These are phyloP conservation scores for Cucumis hystrix DNA, from an alignment of 306 rosid genomes.

Conservation along the genomic window DNA sequence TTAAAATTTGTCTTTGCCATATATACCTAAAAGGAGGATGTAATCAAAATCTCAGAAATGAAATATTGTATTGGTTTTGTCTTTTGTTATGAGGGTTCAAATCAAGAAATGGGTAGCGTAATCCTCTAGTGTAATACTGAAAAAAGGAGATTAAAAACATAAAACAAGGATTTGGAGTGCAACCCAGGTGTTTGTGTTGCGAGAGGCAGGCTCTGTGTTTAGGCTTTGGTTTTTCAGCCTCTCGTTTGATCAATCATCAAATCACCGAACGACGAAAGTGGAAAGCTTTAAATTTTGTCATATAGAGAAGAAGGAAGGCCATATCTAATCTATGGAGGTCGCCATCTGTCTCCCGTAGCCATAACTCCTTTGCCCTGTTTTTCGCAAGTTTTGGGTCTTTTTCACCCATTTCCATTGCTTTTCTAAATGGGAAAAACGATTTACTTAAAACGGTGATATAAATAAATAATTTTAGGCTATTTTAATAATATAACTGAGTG, in stretches of 20 bases:
- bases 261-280: neutral
- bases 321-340: neutral
- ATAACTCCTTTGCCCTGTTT: neutral
- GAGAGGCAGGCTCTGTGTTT: neutral
- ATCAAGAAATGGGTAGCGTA: neutral
- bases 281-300: neutral
- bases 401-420: neutral
- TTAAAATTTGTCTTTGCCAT: neutral
- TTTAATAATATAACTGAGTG: no score
- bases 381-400: neutral
- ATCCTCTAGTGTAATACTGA: neutral
- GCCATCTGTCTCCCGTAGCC: neutral
- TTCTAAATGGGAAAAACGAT: neutral
- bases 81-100: neutral
- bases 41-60: neutral
- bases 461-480: no score
- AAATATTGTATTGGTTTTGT: neutral
- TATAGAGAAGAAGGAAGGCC: neutral
- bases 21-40: slow-evolving; percentile 1
- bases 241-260: neutral
- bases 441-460: no score
- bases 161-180: slow-evolving; percentile 1
- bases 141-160: neutral
- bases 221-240: neutral
- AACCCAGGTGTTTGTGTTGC: neutral